These are phyloP conservation scores for Phytophthora constricta DNA, from an alignment of 352 stramenopile genomes.

Conservation along the genomic window DNA sequence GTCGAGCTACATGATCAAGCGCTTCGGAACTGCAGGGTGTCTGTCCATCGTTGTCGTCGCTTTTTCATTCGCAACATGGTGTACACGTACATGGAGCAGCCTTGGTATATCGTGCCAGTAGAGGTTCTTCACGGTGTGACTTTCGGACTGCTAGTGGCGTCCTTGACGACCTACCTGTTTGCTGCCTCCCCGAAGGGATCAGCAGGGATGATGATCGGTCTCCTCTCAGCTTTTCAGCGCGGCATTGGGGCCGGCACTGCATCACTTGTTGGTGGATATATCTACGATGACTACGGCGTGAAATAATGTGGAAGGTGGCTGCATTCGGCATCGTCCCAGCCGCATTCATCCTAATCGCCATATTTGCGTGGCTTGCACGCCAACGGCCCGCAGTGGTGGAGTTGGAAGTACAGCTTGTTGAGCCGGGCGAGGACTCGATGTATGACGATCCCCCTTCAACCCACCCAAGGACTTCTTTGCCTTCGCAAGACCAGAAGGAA, in stretches of 20 bases:
- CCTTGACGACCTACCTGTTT: constrained; percentile 63
- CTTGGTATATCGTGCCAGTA: constrained; percentile 62
- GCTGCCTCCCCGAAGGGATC: constrained; percentile 37
- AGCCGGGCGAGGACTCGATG: constrained; percentile 5
- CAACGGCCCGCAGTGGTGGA: neutral
- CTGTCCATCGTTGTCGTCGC: constrained; percentile 50
- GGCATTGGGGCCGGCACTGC: constrained; percentile 54
- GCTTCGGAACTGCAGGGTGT: constrained; percentile 48
- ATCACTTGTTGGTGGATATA: constrained; percentile 56
- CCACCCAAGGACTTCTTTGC: constrained; percentile 15
- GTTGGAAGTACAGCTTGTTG: constrained; percentile 28
- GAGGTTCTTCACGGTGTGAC: constrained; percentile 67
- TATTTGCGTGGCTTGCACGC: constrained; percentile 28
- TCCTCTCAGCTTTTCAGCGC: constrained; percentile 61
- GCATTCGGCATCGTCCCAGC: constrained; percentile 41
- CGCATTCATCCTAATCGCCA: constrained; percentile 6
- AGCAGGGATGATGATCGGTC: constrained; percentile 61
- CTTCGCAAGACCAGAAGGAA: no score
- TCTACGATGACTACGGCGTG: constrained; percentile 59
- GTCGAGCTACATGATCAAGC: constrained; percentile 53
- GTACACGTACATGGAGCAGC: constrained; percentile 60
- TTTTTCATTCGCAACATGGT: constrained; percentile 58
- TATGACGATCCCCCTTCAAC: no score
- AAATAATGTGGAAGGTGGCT: constrained; percentile 57
- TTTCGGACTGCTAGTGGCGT: constrained; percentile 50